phyloP scores from a whole-genome alignment of 1,284 basidiomycete genomes.

The Ceratobasidium sp. region DNA sequence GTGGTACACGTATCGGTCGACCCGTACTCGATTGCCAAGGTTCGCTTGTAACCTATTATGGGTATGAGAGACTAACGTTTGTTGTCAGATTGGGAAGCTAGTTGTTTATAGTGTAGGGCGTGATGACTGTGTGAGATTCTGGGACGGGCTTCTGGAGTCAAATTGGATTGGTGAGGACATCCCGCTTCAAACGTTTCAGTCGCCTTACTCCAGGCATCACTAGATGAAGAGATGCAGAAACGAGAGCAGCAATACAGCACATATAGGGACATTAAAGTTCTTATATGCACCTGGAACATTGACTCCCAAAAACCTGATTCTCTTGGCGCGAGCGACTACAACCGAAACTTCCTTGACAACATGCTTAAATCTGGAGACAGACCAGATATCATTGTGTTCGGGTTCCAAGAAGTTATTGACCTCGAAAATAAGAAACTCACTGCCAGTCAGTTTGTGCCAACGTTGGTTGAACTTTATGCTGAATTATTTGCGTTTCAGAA shows the following conservation, averaged over 20 bases:
- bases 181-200: constrained; percentile 36
- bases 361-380: constrained; percentile 76
- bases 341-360: constrained; percentile 79
- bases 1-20: constrained; percentile 82
- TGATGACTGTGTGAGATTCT: constrained; percentile 82
- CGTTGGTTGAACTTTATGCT: neutral
- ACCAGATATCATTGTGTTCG: constrained; percentile 93
- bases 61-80: neutral
- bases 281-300: constrained; percentile 95
- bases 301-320: constrained; percentile 88
- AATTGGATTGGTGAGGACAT: constrained; percentile 85
- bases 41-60: constrained; percentile 57
- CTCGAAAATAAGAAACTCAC: constrained; percentile 92
- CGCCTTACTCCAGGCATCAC: constrained; percentile 8
- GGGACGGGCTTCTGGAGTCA: constrained; percentile 90
- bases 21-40: constrained; percentile 76
- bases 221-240: constrained; percentile 82
- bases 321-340: constrained; percentile 73
- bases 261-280: constrained; percentile 81
- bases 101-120: constrained; percentile 83
- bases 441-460: constrained; percentile 68
- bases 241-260: constrained; percentile 83
- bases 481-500: constrained; percentile 60
- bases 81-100: constrained; percentile 63
- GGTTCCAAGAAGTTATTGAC: constrained; percentile 96